Evolutionary conservation across 768 basidiomycete species (phyloP).

Genomic region (Udeniomyces megalosporus): DNA sequence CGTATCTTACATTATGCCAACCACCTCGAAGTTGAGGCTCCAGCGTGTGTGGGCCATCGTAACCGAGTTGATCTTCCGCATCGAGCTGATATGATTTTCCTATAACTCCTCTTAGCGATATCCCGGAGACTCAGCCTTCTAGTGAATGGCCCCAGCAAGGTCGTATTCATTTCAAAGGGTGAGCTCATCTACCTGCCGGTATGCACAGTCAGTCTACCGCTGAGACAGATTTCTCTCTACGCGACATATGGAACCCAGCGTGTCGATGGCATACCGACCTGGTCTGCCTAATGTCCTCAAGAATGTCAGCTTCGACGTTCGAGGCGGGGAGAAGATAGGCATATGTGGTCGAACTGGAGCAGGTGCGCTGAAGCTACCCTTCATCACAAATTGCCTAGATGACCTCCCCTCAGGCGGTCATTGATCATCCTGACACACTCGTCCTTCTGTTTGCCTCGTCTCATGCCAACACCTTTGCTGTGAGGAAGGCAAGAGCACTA

Average conservation of each 20-base stretch:
- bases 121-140: slow-evolving; percentile 42
- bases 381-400: too few species aligned
- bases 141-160: slow-evolving; percentile 61
- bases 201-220: neutral
- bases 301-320: slow-evolving; percentile 53
- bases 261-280: slow-evolving; percentile 67
- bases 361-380: too few species aligned
- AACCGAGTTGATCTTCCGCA: too few species aligned
- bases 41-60: too few species aligned
- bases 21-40: slow-evolving; percentile 50
- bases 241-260: slow-evolving; percentile 22
- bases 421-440: too few species aligned
- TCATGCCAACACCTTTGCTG: too few species aligned
- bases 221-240: neutral
- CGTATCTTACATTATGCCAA: slow-evolving; percentile 61
- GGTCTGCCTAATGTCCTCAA: slow-evolving; percentile 80
- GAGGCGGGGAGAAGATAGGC: slow-evolving; percentile 74
- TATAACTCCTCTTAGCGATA: too few species aligned
- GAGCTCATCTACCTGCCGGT: neutral
- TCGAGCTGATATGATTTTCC: too few species aligned
- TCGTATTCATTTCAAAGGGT: slow-evolving; percentile 50
- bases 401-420: too few species aligned
- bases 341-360: slow-evolving; percentile 58
- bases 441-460: too few species aligned
- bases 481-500: slow-evolving; percentile 80